Conservation (phyloP, 1,284 basidiomycete genomes). For the Ustilago trichophora region DNA sequence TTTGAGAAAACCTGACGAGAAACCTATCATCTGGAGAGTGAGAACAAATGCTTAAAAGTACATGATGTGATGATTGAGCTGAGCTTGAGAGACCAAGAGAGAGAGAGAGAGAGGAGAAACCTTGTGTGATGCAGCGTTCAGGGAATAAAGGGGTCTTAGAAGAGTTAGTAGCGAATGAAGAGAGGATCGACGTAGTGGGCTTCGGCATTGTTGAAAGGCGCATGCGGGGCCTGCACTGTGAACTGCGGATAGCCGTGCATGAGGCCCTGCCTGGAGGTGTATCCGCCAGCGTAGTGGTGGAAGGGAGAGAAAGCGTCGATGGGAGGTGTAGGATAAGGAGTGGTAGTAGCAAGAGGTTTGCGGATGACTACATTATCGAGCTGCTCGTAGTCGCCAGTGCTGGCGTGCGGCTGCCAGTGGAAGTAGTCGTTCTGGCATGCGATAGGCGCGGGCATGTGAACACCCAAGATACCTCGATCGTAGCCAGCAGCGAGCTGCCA, state of each 20-base stretch:
- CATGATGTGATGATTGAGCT: constrained; percentile 3
- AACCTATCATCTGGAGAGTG: too few relatives aligned
- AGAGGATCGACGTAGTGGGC: constrained; percentile 44
- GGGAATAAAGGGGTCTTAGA: background rate
- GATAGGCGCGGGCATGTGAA: constrained; percentile 47
- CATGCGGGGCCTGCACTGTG: constrained; percentile 30
- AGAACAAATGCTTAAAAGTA: constrained; percentile 26
- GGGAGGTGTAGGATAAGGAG: constrained; percentile 42
- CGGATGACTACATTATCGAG: constrained; percentile 14
- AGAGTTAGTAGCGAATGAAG: constrained; percentile 35
- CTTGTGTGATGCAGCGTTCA: background rate
- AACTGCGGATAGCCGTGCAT: constrained; percentile 11
- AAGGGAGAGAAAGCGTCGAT: constrained; percentile 37
- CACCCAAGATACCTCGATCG: constrained; percentile 45
- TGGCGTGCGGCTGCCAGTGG: constrained; percentile 26
- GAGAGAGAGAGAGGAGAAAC: background rate
- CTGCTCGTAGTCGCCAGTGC: constrained; percentile 5
- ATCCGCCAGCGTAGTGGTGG: constrained; percentile 7
- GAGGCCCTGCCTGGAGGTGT: constrained; percentile 13
- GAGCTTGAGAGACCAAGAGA: background rate
- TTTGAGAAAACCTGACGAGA: background rate
- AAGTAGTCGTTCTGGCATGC: constrained; percentile 37
- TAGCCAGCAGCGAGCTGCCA: constrained; percentile 48
- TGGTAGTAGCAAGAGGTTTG: constrained; percentile 33
- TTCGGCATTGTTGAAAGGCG: constrained; percentile 51